Base-by-base conservation (phyloP, 495 filamentous ascomycete species). In the Daldinia childiae region DNA sequence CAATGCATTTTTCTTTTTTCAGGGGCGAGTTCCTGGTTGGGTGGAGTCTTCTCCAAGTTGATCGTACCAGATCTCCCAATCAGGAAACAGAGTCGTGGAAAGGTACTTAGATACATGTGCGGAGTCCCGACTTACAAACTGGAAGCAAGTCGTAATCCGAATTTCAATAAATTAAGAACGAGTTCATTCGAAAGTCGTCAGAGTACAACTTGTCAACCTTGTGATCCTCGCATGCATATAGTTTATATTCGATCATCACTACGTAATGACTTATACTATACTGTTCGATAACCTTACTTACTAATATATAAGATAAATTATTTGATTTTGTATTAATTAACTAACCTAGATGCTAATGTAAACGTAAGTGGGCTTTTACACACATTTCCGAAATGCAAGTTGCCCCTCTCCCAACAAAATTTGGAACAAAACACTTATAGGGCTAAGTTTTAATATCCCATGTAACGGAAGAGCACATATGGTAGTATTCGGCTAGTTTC, bases 361-460 rank as follows among this genome's bases (percentile, higher is more conserved):
- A 48, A 48, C 2, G 8, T 48, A 21, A 21, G 43, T 2, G 43
- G 43, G 43, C 21, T 48, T 48, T 48, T 24, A 48, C 19, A 12
- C 43, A 12, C 43, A 24, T 24, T 19, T 48, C 43, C 6, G 24
- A 48, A 48, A 11, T 48, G 43, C 43, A 48, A 24, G 43, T 67
- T 72, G 56, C 63, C 64, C 69, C 69, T 59, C 58, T 56, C 69
- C 64, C 69, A 72, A 72, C 69, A 72, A 72, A 54, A 54, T 54
- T 30, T n/a, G 5, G 26, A 48, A 48, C 43, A 21, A 4, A 24
- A 24, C 19, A 48, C 24, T 48, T 6, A 48, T 24, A 48, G 19
- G 19, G 43, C 43, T 48, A 48, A 36, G 34, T 36, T 36, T 5
- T 48, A 21, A 48, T 21, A 12, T 21, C 3, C 8, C 9, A 48